These are phyloP conservation scores for Elongisporangium prolatum DNA, from an alignment of 352 stramenopile genomes.

Conservation along the genomic window DNA sequence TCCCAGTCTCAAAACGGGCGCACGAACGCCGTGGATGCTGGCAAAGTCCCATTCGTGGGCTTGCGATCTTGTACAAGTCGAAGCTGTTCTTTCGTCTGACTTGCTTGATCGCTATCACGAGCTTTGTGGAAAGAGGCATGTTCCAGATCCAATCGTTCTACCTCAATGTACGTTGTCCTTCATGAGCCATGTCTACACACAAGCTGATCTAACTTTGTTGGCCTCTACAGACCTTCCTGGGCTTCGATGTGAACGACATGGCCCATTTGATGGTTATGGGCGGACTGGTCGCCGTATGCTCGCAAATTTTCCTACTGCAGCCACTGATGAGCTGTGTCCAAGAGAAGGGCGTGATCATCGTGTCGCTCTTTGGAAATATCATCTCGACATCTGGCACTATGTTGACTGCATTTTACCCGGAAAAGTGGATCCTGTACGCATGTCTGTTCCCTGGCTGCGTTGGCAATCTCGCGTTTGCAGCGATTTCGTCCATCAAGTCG, in stretches of 20 bases:
- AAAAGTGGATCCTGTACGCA: constrained; percentile 58
- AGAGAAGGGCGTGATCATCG: constrained; percentile 66
- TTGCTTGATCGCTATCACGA: constrained; percentile 60
- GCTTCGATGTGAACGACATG: constrained; percentile 64
- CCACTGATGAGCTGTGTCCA: constrained; percentile 46
- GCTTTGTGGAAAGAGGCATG: constrained; percentile 49
- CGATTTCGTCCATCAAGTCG: constrained; percentile 60
- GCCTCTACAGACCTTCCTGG: constrained; percentile 40
- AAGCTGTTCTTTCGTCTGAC: constrained; percentile 62
- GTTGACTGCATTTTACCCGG: constrained; percentile 39
- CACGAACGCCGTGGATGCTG: constrained; percentile 23
- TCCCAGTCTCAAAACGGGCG: constrained; percentile 24
- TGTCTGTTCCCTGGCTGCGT: constrained; percentile 36
- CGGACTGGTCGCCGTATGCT: constrained; percentile 46
- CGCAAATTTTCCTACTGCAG: constrained; percentile 52
- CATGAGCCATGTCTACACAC: too few relatives aligned
- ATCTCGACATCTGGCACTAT: constrained; percentile 33
- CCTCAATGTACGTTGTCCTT: constrained; percentile 47
- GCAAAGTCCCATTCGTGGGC: constrained; percentile 52
- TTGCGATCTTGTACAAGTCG: constrained; percentile 63
- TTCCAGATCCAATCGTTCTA: constrained; percentile 68
- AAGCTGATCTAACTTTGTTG: too few relatives aligned
- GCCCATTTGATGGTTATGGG: constrained; percentile 55
- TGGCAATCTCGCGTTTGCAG: constrained; percentile 62
- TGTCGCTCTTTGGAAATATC: constrained; percentile 39